Evolutionary conservation across 805 yeast genomes (phyloP), one percentile per base, ranked within the genome.

Genomic region (Lipomyces yamadae): DNA sequence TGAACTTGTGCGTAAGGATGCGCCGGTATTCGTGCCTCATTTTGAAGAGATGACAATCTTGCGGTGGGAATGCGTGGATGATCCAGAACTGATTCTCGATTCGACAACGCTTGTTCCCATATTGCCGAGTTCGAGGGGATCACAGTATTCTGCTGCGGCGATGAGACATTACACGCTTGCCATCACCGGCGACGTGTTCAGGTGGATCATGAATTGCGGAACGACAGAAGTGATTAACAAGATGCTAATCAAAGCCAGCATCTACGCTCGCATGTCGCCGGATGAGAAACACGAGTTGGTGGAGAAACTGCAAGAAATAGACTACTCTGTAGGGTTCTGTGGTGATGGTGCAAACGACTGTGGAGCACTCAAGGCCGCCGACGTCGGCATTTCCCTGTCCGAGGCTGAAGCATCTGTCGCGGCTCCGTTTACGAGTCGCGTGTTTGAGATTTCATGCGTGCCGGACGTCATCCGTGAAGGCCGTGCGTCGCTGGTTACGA

Each of bases 301-400:
- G 45, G 93, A 90, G 73, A 91, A 89, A 75, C 79, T 95, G 13
- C 97, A 92, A 76, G 83, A 81, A 30, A 75, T 95, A 29, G 97
- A 93, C 74, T 94, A 94, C 76, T 91, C 97, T 0, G 96, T 92
- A 58, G 97, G 98, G 2, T 95, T 95, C 78, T 95, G 98, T 79
- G 99, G 99, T 48, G 99, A 95, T 79, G 99, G 99, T 71, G 99
- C 99, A 4, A 95, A 95, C 78, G 99, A 95, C 76, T 95, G 98
- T 79, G 99, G 99, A 72, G 99, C 99, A 0, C 81, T 95, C 65
- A 95, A 94, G 74, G 97, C 97, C 13, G 98, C 99, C 0, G 97
- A 95, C 79, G 97, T 96, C 60, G 99, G 99, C 18, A 87, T 95
- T 24, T 94, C 98, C 0, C 80, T 95, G 58, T 91, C 97, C 35